Conservation (phyloP, 2,329 filamentous ascomycete genomes). For the Boeremia exigua region DNA sequence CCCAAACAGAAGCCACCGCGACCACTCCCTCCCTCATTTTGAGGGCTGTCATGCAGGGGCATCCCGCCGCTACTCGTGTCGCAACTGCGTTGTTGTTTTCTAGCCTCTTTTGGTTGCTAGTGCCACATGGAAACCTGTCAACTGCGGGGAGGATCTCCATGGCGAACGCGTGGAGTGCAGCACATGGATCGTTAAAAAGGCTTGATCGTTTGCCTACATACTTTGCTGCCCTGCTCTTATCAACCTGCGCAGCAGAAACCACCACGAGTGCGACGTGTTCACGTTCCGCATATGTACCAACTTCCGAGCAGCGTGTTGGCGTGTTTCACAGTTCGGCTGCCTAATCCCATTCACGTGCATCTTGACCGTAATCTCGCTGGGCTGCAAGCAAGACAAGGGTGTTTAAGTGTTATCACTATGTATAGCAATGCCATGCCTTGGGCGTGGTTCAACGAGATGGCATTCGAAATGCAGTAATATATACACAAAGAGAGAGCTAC, state of each 20-base stretch:
- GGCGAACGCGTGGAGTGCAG: constrained; percentile 17
- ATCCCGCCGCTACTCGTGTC: constrained; percentile 9
- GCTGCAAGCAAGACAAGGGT: background rate
- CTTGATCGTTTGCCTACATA: background rate
- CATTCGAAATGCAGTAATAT: constrained; percentile 7
- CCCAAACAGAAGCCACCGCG: constrained; percentile 11
- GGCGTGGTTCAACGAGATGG: background rate
- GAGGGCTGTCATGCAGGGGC: constrained; percentile 16
- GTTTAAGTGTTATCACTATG: background rate
- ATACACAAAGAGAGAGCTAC: constrained; percentile 4
- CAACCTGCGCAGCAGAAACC: background rate
- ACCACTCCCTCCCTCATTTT: constrained; percentile 13
- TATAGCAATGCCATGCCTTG: background rate
- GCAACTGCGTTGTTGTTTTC: constrained; percentile 3
- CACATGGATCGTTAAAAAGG: background rate
- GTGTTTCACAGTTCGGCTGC: constrained; percentile 20
- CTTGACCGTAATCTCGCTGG: constrained; percentile 10
- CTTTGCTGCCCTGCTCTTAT: background rate
- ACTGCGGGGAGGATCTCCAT: constrained; percentile 15
- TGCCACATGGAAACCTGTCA: background rate
- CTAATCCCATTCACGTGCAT: constrained; percentile 11
- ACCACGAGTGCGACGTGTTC: background rate
- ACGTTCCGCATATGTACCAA: constrained; percentile 4
- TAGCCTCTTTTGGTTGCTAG: constrained; percentile 9
- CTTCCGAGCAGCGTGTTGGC: constrained; percentile 12